These are phyloP conservation scores for Obelidium mucronatum DNA, from an alignment of 192 early-diverging fungal species.

Conservation along the genomic window DNA sequence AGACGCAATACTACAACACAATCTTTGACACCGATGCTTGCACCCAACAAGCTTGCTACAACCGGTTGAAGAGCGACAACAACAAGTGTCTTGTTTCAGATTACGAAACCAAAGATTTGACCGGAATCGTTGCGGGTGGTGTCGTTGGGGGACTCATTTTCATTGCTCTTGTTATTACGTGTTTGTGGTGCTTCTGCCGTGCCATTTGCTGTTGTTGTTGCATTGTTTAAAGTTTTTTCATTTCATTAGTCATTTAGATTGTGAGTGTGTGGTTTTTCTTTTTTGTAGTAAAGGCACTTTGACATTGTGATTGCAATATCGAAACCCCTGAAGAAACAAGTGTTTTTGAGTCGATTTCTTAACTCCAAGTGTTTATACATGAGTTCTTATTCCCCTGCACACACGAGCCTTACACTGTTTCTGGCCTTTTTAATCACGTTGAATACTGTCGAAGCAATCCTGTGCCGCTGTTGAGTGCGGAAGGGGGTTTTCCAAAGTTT, in stretches of 20 bases:
- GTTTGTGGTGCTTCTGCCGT: conserved; percentile 14
- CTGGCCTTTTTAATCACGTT: too few relatives aligned
- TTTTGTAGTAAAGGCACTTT: too few relatives aligned
- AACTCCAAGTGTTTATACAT: too few relatives aligned
- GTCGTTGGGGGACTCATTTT: not conserved
- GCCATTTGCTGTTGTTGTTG: conserved; percentile 19
- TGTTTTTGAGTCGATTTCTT: too few relatives aligned
- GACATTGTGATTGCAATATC: too few relatives aligned
- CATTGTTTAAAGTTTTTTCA: not conserved
- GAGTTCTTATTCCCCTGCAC: too few relatives aligned
- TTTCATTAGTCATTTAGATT: not conserved
- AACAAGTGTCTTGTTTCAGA: not conserved
- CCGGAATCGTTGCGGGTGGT: not conserved
- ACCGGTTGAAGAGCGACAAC: not conserved
- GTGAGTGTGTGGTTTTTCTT: too few relatives aligned
- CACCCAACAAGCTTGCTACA: not conserved
- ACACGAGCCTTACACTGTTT: too few relatives aligned
- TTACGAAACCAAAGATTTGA: not conserved
- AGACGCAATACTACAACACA: not conserved
- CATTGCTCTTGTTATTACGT: not conserved
- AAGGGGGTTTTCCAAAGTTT: too few relatives aligned
- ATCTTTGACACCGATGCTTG: not conserved
- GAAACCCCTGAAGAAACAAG: too few relatives aligned
- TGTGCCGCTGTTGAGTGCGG: too few relatives aligned
- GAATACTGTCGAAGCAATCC: too few relatives aligned